Conservation (phyloP, 371 early-diverging fungal species). For the Mucor lusitanicus region DNA sequence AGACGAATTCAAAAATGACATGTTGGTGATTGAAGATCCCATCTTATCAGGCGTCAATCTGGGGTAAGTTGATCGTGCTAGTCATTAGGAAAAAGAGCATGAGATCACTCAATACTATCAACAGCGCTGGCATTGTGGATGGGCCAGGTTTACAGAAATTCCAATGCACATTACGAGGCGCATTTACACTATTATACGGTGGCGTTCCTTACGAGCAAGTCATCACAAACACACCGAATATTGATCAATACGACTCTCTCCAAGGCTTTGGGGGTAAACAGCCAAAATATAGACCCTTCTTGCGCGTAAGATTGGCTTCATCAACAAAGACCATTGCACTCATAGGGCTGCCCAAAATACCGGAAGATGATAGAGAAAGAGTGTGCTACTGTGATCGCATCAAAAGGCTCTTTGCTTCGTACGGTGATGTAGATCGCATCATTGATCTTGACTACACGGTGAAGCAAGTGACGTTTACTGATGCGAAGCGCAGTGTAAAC, state of each 20-base stretch:
- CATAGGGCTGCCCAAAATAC: conserved; percentile 1
- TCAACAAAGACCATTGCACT: background rate
- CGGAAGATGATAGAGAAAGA: background rate
- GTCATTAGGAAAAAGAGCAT: background rate
- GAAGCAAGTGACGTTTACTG: background rate
- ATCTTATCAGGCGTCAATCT: conserved; percentile 9
- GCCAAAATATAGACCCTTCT: background rate
- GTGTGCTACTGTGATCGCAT: background rate
- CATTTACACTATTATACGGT: conserved; percentile 8
- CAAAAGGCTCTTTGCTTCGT: background rate
- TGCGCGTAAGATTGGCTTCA: background rate
- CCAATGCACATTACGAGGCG: background rate
- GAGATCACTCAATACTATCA: background rate
- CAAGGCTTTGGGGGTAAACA: background rate
- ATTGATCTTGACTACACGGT: background rate
- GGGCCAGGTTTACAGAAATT: background rate
- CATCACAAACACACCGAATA: background rate
- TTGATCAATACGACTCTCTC: background rate
- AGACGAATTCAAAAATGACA: background rate
- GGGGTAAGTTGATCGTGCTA: conserved; percentile 3
- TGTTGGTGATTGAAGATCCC: conserved; percentile 12
- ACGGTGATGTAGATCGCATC: background rate
- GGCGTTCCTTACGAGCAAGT: background rate
- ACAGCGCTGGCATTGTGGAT: background rate
- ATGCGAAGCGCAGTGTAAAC: background rate